A percentile compares a stretch with the other conserved stretches of the same genome.
Evolutionary conservation across 1,139 yeast genomes (phyloP).

Genomic region (Hyphopichia buzzinii): DNA sequence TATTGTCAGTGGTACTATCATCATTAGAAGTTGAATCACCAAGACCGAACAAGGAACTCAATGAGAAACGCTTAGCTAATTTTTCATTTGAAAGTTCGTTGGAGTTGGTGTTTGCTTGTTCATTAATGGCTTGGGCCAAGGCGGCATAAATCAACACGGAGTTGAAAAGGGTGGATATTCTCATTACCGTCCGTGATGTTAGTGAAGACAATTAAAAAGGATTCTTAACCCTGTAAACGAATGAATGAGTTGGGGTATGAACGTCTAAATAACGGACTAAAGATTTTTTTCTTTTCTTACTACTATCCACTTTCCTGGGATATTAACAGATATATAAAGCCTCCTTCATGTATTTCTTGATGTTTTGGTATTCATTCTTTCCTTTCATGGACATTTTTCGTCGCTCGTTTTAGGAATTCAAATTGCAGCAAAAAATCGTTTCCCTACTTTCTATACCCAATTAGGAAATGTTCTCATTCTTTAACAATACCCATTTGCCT

Average conservation of each 20-base stretch:
- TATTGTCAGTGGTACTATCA: constrained; percentile 5
- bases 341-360: neutral
- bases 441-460: neutral
- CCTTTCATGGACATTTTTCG: neutral
- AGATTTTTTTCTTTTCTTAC: no score
- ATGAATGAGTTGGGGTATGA: constrained; percentile 2
- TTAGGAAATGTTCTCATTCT: neutral
- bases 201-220: neutral
- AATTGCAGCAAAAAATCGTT: neutral
- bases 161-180: constrained; percentile 18
- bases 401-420: neutral
- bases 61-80: constrained; percentile 13
- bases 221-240: neutral
- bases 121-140: constrained; percentile 13
- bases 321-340: neutral
- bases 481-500: neutral
- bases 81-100: constrained; percentile 8
- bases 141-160: constrained; percentile 19
- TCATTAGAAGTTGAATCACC: neutral
- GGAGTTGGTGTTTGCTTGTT: constrained; percentile 7
- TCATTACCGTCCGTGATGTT: constrained; percentile 10
- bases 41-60: constrained; percentile 12
- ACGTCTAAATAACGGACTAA: constrained; percentile 8
- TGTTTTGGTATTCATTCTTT: neutral
- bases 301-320: no score